These are phyloP conservation scores for Xanthoparmelia taractica DNA, from an alignment of 495 filamentous ascomycete species.

Conservation along the genomic window DNA sequence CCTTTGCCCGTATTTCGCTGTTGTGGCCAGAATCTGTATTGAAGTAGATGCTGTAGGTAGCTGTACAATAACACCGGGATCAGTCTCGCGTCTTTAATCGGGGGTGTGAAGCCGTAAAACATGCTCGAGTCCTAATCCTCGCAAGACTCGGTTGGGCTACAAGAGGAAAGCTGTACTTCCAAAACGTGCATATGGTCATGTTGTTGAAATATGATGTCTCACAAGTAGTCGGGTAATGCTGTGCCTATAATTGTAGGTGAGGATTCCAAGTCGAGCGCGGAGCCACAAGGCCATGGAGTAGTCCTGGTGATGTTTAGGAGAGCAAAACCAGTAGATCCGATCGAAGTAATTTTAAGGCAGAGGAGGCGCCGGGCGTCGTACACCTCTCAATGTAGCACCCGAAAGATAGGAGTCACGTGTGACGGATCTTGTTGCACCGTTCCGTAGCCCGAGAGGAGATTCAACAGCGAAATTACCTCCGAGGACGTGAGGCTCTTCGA, in stretches of 20 bases:
- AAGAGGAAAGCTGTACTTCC: too few relatives aligned
- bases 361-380: not conserved
- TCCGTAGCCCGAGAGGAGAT: not conserved
- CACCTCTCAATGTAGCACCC: not conserved
- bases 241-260: not conserved
- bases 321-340: not conserved
- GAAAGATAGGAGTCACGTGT: not conserved
- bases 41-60: not conserved
- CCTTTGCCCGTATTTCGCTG: not conserved
- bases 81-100: too few relatives aligned
- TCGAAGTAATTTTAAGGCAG: not conserved
- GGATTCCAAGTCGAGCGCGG: not conserved
- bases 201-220: not conserved
- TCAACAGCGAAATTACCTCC: not conserved
- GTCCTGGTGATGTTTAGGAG: not conserved
- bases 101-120: too few relatives aligned
- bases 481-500: not conserved
- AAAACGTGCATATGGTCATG: not conserved
- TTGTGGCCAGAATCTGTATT: not conserved
- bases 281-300: not conserved
- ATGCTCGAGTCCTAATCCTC: too few relatives aligned
- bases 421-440: not conserved
- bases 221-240: not conserved
- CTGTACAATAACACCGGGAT: too few relatives aligned
- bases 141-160: too few relatives aligned